phyloP scores from a whole-genome alignment of 371 early-diverging fungal species.

The Lichtheimia hyalospora region DNA sequence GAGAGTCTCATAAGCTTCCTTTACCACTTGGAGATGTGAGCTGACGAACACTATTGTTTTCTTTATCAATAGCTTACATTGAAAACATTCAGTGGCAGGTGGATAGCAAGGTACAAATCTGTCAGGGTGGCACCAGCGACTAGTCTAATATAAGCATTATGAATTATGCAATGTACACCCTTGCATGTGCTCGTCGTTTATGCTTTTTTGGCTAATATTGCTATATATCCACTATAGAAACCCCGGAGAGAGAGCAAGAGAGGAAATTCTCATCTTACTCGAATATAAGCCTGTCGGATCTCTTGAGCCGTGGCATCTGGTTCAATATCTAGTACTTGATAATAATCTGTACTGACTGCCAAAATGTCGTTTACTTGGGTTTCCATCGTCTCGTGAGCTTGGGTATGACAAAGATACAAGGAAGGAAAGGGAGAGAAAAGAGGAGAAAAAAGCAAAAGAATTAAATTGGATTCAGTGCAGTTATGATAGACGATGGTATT shows the following conservation, averaged over 20 bases:
- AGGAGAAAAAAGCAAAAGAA: neutral
- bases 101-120: constrained; percentile 25
- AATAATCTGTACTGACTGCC: constrained; percentile 9
- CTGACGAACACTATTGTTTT: neutral
- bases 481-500: too few species aligned
- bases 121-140: constrained; percentile 45
- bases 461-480: too few species aligned
- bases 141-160: constrained; percentile 18
- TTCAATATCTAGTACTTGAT: constrained; percentile 9
- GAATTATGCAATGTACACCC: neutral
- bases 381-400: neutral
- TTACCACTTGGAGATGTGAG: neutral
- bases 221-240: too few species aligned
- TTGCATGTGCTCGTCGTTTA: neutral
- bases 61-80: constrained; percentile 19
- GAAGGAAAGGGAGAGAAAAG: neutral
- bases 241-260: too few species aligned
- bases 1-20: constrained; percentile 2
- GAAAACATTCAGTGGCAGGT: constrained; percentile 37
- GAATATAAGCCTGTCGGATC: constrained; percentile 16
- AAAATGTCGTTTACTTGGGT: constrained; percentile 12
- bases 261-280: constrained; percentile 7
- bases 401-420: neutral
- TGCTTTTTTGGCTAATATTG: neutral
- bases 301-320: constrained; percentile 4